Conservation (phyloP, 2,329 filamentous ascomycete species). For the Calonectria fujianensis region DNA sequence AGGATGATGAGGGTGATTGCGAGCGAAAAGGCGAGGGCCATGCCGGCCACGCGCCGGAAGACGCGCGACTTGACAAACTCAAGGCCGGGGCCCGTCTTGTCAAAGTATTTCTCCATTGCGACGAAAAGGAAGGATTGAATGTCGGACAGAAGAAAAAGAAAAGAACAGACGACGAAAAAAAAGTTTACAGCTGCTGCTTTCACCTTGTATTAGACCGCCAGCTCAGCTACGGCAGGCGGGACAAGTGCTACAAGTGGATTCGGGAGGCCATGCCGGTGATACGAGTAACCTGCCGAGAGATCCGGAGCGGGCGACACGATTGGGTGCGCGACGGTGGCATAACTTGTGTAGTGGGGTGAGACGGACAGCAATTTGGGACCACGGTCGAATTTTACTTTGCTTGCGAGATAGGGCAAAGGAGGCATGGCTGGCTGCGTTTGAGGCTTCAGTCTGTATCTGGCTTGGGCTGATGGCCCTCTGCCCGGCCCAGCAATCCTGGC, state of each 20-base stretch:
- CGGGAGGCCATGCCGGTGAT: constrained; percentile 17
- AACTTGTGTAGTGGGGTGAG: constrained; percentile 3
- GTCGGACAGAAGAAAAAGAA: background rate
- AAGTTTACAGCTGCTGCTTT: background rate
- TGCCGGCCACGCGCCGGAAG: background rate
- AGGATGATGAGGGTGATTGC: background rate
- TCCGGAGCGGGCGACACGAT: background rate
- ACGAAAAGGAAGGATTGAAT: background rate
- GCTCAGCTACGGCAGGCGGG: background rate
- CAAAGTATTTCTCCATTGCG: constrained; percentile 7
- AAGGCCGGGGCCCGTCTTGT: background rate
- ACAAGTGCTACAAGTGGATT: background rate
- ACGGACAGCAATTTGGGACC: background rate
- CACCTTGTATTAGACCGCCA: background rate
- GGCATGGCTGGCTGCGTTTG: background rate
- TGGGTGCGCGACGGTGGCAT: too few species aligned
- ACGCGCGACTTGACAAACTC: constrained; percentile 19
- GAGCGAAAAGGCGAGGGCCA: background rate
- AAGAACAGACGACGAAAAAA: background rate
- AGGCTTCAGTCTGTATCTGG: background rate
- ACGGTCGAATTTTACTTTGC: background rate
- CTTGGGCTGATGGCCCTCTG: background rate
- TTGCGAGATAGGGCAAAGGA: constrained; percentile 1
- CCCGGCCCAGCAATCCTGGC: background rate
- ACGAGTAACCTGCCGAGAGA: constrained; percentile 12